Evolutionary conservation across 106 monocot genomes (phyloP), one percentile per base, ranked within the genome.

Genomic region (Alisma plantagoaquatica): DNA sequence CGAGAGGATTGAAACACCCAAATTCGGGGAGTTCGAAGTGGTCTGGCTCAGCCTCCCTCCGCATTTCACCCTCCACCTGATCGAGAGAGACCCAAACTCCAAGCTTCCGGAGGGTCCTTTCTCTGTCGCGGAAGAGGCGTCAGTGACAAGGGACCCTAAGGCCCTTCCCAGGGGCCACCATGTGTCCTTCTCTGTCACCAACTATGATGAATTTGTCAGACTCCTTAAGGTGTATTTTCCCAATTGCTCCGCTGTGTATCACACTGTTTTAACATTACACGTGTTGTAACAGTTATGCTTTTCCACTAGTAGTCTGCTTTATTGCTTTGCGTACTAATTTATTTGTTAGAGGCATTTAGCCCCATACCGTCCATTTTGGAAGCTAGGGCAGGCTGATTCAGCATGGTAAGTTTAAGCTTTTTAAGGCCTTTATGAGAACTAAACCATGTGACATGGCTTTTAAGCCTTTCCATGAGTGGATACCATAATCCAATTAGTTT

Each of bases 61-160:
- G 3, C 27, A 54, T 30, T 26, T 87, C 33, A 29, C 76, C 23
- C 75, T 92, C 57, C 92, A 92, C 49, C 59, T 92, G 22, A 86
- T 92, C 73, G 75, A 92, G 78, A 68, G 81, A 53, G 46, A 92
- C 44, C 81, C 86, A n/a, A 46, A 61, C 7, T 78, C 86, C 9
- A 73, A 57, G 62, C 71, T 77, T 8, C 81, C 75, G 1, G 91
- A 78, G 26, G 55, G 77, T 17, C 77, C 78, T 11, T 54, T 51
- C 64, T 29, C 46, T 21, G 11, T 47, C 24, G 10, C 12, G 3
- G 1, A 33, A 10, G 53, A 55, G 47, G 22, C 49, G 22, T 23
- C 33, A 3, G 33, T 23, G 19, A 71, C 55, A 26, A 38, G 57
- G 23, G 71, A 90, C 51, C 92, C 92, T 3, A 62, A 33, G 24